Evolutionary conservation across 495 filamentous ascomycete genomes (phyloP), one percentile per base, ranked within the genome.

Genomic region (Massariosphaeria phaeospora): DNA sequence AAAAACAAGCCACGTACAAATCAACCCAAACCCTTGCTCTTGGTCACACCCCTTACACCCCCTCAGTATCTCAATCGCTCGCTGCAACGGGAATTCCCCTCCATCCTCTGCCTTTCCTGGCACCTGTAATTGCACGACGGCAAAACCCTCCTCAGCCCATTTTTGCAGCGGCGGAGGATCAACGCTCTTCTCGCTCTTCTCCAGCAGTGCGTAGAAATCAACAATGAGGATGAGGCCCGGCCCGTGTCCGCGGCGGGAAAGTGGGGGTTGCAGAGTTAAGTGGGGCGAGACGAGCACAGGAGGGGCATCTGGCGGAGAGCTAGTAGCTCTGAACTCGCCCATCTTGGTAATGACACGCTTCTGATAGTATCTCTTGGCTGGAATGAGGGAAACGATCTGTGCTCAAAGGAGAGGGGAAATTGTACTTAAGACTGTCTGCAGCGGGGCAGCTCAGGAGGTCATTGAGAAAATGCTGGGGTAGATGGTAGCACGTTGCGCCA

Each of bases 131-230:
- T 77, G 72, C 0, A 66, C 75, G 2, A 79, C 76, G 1, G 75
- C 70, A 48, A 75, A 81, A 5, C 79, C 74, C 66, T 82, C 79
- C 61, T 83, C 79, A 3, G 79, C 79, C 77, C 79, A 83, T 69
- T 82, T 83, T 46, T 72, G 59, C 18, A 73, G 51, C 1, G 76
- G 78, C 17, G 71, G 69, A 1, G 77, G 77, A 43, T 68, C 66
- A 2, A 68, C 36, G 15, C 38, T 55, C 44, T 53, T 58, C 3
- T 53, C 48, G 23, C 30, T 55, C 15, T 42, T 18, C 8, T 30
- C 30, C 7, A 59, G 44, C 11, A n/a, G 4, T 3, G 54, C 57
- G 39, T 66, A 59, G 20, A 59, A 48, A 20, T 55, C 49, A 1
- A 65, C 17, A 21, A 79, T 46, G 27, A 82, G 52, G 35, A 84